Evolutionary conservation across 2,329 filamentous ascomycete genomes (phyloP), one percentile per base, ranked within the genome.

Genomic region (Monilinia aucupariae): DNA sequence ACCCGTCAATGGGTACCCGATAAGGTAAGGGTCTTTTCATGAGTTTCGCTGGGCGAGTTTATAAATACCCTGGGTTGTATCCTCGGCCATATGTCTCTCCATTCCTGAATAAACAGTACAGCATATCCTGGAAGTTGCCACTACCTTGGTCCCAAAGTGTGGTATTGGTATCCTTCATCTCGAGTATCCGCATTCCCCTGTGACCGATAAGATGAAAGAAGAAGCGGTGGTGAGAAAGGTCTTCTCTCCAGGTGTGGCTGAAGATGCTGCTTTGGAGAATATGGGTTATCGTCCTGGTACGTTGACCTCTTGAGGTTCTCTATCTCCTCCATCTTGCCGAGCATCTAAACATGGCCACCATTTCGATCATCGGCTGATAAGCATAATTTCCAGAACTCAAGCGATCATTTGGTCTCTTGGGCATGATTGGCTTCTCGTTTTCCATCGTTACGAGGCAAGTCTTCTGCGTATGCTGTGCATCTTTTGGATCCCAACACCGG

Each of bases 391-490:
- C 64, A 82, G 81, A 85, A 71, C 77, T 85, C 67, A 83, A 82
- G 70, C 80, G 82, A 10, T 80, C 77, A 10, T 85, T 85, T 67
- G 76, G 80, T 12, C 71, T 84, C 7, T 67, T 84, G 34, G 81
- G 82, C 43, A 85, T 85, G 80, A 77, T 85, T 41, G 82, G 81
- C 0, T 85, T 85, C 73, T 80, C 78, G 52, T 85, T 85, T 71
- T 80, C 77, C 63, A 81, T 85, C 52, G 80, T 85, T 50, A 84
- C 82, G 39, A 81, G 76, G 76, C 32, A 34, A 58, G 54, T 37
- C 30, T 47, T 47, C 30, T 47, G 54, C 54, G 13, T 78, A 67
- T 65, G 73, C 65, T 55, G 54, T 65, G 43, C 43, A 49, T 47
- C 30, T 25, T 47, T 43, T 8, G 8, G 47, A 56, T 62, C 60